Evolutionary conservation across 2,329 filamentous ascomycete genomes (phyloP), one percentile per base, ranked within the genome.

Genomic region (Penicillium sclerotiorum): DNA sequence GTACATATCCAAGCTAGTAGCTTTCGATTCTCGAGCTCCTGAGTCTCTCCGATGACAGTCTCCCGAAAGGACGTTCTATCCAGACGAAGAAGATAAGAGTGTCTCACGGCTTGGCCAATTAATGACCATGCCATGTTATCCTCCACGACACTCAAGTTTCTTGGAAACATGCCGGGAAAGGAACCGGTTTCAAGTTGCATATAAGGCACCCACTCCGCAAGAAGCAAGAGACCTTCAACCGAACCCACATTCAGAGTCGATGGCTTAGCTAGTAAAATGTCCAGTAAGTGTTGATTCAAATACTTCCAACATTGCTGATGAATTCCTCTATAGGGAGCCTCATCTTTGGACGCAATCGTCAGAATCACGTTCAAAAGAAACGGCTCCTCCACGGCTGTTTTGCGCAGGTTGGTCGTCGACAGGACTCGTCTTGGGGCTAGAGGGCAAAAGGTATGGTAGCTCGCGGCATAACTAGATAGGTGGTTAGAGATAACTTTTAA

Each of bases 91-190:
- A 63, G 48, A 45, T 62, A 63, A 4, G 51, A 48, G 30, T 61
- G 57, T 13, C 61, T 41, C 15, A 63, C 54, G 8, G 59, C 61
- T 12, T 54, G 57, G 1, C 61, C 61, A 18, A 63, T 55, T 12
- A 63, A 42, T 3, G 52, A 58, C 60, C 60, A 63, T 8, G 60
- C 60, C 25, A 52, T 56, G 13, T 50, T 56, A 40, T 62, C 59
- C 27, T 63, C 60, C 25, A 36, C 46, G 7, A 38, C 45, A 28
- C 45, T 42, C 2, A 48, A 22, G 9, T 45, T 45, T 9, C 22
- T 35, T 8, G 35, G 25, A n/a, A 45, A 32, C 22, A 39, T 17
- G 4, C 35, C 25, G 11, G 36, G 35, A 20, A 45, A 39, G 12
- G 33, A 39, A n/a, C 18, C 20, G 2, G 33, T 44, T 15, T 51